phyloP scores from a whole-genome alignment of 176 grass and related monocot species.

The Bromus sterilis region DNA sequence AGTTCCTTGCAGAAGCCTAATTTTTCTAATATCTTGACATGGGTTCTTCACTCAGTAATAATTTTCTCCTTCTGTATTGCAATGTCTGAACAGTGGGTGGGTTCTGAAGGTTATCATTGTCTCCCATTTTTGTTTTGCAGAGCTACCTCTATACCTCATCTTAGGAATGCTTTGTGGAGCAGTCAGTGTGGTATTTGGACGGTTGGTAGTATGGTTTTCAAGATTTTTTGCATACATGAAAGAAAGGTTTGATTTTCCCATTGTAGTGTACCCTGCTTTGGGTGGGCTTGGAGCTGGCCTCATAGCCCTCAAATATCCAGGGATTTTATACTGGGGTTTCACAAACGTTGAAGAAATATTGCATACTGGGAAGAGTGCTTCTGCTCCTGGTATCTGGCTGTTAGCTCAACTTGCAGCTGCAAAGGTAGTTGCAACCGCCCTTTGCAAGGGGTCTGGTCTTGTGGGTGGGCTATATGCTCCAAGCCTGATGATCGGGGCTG shows the following conservation, averaged over 20 bases:
- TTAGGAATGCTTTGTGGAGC: constrained; percentile 89
- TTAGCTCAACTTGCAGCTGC: constrained; percentile 86
- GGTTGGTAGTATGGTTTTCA: constrained; percentile 69
- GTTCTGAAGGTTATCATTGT: not conserved
- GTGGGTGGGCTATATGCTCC: constrained; percentile 96
- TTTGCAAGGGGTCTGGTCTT: constrained; percentile 96
- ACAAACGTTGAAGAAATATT: constrained; percentile 98
- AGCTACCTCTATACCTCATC: constrained; percentile 89
- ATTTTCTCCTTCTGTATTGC: not conserved
- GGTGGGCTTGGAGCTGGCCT: constrained; percentile 86
- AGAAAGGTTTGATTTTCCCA: constrained; percentile 68
- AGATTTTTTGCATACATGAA: constrained; percentile 63
- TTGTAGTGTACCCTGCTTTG: constrained; percentile 80
- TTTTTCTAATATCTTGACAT: not conserved
- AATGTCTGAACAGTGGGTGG: not conserved
- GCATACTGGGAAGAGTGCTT: constrained; percentile 90
- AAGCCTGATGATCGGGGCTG: constrained; percentile 95
- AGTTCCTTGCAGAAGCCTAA: not conserved
- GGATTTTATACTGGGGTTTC: constrained; percentile 96
- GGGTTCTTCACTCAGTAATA: not conserved
- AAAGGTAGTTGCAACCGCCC: constrained; percentile 87
- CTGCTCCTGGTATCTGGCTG: constrained; percentile 91
- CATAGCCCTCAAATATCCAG: constrained; percentile 96
- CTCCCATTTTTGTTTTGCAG: constrained; percentile 36
- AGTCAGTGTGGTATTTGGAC: constrained; percentile 77